Percentiles rank a stretch among this genome's conserved stretches.
Conservation (phyloP, 192 early-diverging fungal species). For the Oehlia diaphana region DNA sequence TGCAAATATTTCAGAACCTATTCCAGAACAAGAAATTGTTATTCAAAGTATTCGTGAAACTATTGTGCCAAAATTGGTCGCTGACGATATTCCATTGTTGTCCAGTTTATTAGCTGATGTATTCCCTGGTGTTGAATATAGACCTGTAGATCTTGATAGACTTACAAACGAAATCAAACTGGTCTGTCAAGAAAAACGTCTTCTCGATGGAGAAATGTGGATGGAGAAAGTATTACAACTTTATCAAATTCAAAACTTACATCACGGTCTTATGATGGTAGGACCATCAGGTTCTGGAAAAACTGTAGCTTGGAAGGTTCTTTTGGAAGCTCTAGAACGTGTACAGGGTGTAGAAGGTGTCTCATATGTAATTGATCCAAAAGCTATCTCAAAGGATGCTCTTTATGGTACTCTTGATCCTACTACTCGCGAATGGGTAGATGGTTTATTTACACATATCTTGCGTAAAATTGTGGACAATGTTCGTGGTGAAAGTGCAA, state of each 20-base stretch:
- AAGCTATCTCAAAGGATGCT: conserved; percentile 95
- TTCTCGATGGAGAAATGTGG: conserved; percentile 82
- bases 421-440: conserved; percentile 99
- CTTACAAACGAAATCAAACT: conserved; percentile 74
- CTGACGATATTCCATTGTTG: conserved; percentile 89
- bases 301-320: conserved; percentile 88
- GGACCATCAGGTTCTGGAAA: conserved; percentile 98
- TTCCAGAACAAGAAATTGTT: conserved; percentile 87
- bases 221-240: conserved; percentile 97
- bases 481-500: conserved; percentile 89
- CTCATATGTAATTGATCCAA: conserved; percentile 95
- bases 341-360: conserved; percentile 90
- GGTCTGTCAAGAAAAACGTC: conserved; percentile 72
- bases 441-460: conserved; percentile 97
- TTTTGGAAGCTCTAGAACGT: conserved; percentile 85
- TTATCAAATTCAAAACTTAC: conserved; percentile 96
- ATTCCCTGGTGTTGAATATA: conserved; percentile 89
- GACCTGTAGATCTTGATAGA: conserved; percentile 71
- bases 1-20: conserved; percentile 58
- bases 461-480: conserved; percentile 98
- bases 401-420: conserved; percentile 95
- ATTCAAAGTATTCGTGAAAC: conserved; percentile 98
- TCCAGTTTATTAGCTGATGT: conserved; percentile 87
- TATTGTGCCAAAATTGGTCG: conserved; percentile 97
- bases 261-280: conserved; percentile 99